phyloP scores from a whole-genome alignment of 2,329 filamentous ascomycete genomes.

The Proliferodiscus dingleyae region DNA sequence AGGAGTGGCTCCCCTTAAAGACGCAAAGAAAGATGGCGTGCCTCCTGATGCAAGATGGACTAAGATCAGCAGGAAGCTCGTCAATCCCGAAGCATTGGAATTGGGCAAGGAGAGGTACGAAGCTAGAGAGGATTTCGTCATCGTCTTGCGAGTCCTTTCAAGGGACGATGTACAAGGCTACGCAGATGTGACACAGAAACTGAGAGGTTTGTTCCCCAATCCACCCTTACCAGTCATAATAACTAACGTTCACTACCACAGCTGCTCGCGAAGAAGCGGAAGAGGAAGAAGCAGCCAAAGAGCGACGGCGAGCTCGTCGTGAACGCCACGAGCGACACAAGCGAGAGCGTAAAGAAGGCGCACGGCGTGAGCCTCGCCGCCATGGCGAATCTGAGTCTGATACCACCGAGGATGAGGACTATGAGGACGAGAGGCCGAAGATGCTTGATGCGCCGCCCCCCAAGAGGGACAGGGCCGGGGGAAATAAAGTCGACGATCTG shows the following conservation, averaged over 20 bases:
- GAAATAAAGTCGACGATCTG: conserved; percentile 19
- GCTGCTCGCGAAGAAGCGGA: conserved; percentile 29
- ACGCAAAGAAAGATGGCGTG: conserved; percentile 72
- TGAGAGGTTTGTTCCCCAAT: conserved; percentile 60
- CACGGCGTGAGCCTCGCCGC: conserved; percentile 9
- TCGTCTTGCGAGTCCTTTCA: conserved; percentile 80
- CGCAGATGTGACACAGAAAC: conserved; percentile 72
- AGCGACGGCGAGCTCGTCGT: conserved; percentile 27
- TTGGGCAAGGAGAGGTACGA: conserved; percentile 88
- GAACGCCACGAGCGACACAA: conserved; percentile 31
- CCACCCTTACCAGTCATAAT: neutral
- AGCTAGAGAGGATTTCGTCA: conserved; percentile 88
- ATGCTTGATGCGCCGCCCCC: conserved; percentile 25
- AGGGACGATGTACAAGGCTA: conserved; percentile 89
- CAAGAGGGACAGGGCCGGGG: conserved; percentile 10
- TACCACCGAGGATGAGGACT: conserved; percentile 12
- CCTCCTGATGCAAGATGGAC: conserved; percentile 83
- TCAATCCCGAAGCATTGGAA: conserved; percentile 83
- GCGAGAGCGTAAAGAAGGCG: conserved; percentile 21
- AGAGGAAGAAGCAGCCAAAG: conserved; percentile 18
- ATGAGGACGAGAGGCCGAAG: conserved; percentile 18
- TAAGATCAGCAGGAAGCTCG: conserved; percentile 81
- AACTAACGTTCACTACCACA: conserved; percentile 11
- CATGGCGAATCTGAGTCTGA: conserved; percentile 11
- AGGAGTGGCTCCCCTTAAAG: conserved; percentile 90